Conservation (phyloP, 495 filamentous ascomycete species). For the Penicillium subrubescens region DNA sequence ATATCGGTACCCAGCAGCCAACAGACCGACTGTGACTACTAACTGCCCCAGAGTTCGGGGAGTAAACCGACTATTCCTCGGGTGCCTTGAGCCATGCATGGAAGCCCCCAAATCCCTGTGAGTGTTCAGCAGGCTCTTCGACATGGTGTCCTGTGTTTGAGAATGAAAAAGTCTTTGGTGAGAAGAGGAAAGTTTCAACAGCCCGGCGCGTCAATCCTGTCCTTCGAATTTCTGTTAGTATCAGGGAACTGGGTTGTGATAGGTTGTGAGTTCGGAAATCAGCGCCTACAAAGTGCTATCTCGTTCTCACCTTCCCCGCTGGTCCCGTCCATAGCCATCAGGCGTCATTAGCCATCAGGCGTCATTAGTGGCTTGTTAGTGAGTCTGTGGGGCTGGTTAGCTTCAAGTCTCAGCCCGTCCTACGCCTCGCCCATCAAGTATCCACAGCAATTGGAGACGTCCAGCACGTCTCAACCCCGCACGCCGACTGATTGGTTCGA, state of each 20-base stretch:
- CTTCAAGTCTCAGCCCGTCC: constrained; percentile 5
- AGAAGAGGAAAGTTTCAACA: background rate
- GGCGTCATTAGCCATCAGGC: background rate
- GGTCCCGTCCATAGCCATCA: background rate
- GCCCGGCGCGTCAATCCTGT: background rate
- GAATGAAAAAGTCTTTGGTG: background rate
- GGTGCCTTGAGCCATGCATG: background rate
- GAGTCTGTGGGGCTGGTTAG: constrained; percentile 9
- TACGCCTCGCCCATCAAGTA: background rate
- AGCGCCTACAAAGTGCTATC: background rate
- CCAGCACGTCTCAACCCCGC: background rate
- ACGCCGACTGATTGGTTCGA: constrained; percentile 7
- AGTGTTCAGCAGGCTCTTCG: constrained; percentile 2
- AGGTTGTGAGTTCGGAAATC: background rate
- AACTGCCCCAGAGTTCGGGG: constrained; percentile 1
- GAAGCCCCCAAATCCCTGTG: background rate
- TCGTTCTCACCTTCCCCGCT: constrained; percentile 23
- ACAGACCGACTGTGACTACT: background rate
- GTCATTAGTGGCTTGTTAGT: background rate
- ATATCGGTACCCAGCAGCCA: constrained; percentile 12
- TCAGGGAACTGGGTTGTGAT: background rate
- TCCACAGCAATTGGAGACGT: background rate
- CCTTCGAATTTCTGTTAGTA: background rate
- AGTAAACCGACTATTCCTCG: constrained; percentile 4
- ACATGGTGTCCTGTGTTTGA: constrained; percentile 1